Evolutionary conservation across 768 basidiomycete genomes (phyloP), one percentile per base, ranked within the genome.

Genomic region (Podaxis rugospora): DNA sequence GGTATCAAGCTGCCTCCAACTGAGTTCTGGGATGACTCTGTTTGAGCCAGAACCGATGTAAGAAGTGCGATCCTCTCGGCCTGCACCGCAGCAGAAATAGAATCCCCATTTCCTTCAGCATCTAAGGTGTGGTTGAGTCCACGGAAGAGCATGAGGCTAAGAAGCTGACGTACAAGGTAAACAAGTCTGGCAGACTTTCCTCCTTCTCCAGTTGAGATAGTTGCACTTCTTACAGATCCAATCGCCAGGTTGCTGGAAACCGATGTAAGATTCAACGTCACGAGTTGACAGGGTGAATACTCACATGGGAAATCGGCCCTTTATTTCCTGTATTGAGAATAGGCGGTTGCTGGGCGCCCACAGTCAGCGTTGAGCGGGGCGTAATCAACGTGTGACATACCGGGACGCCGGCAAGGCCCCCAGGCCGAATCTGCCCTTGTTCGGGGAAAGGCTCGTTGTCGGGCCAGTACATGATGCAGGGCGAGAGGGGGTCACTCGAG

Each of bases 151-250:
- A 35, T 50, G 61, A 59, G 62, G 36, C 53, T 44, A 40, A 40
- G 58, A 51, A 46, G 36, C 11, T 40, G 27, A 81, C 87, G 64
- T 67, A 91, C 90, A 93, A 51, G 92, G 91, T 62, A 85, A 83
- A 73, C 92, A 93, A 9, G 90, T 92, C 78, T 93, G 92, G 75
- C 92, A 94, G 62, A 94, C 92, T 73, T 93, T 93, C 58, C 92
- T 77, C 61, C 92, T 76, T 65, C 92, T 80, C 92, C 92, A 94
- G 70, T 94, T 94, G 65, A 92, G 73, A 74, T 94, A 93, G 68
- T 89, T 89, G 72, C 92, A 94, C 70, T 89, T 90, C 64, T 80
- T 77, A 73, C 92, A 94, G 59, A 91, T 80, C 92, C 89, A 90
- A 75, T 90, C 89, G 16, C 88, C 88, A 5, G 88, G 88, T 78